Evolutionary conservation across 1,139 yeast genomes (phyloP), one percentile per base, ranked within the genome.

Genomic region (Protomyces pachydermus): DNA sequence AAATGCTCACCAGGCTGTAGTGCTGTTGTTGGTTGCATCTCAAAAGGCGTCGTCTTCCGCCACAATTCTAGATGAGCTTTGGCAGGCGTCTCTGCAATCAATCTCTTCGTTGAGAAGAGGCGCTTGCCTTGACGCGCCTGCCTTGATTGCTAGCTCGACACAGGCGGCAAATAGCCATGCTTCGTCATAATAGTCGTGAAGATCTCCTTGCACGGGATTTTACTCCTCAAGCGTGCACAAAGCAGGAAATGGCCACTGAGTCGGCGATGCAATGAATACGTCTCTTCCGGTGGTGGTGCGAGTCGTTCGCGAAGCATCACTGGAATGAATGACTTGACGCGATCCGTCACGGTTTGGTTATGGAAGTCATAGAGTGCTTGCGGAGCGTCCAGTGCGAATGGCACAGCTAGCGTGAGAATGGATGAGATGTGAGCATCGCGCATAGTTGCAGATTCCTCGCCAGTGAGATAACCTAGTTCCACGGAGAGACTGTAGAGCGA

Each of bases 211-310:
- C 97, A 87, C 10, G 93, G 95, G 42, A 93, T 95, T 25, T 82
- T 79, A 2, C 98, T 97, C 54, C 84, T 79, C 75, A 93, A 80
- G 71, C 91, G 83, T 3, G 98, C 88, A 77, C 98, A 93, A 65
- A 93, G 80, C 69, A 93, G 79, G 72, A 88, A 95, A 1, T 95
- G 96, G 10, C 99, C 98, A 73, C 96, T 88, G 73, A 93, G 84
- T 72, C 95, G 93, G 72, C 99, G 82, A 75, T 93, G 98, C 71
- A 95, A 79, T 8, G 96, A 88, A 74, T 93, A 93, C 0, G 98
- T 93, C 74, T 93, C 98, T 74, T 93, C 98, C 2, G 99, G 99
- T 3, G 98, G 99, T 3, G 98, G 98, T 3, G 97, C 84, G 68
- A 93, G 79, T 70, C 99, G 83, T 75, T 95, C 97, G 68, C 86